These are phyloP conservation scores for Saturnispora hagleri DNA, from an alignment of 805 yeast genomes.

Conservation along the genomic window DNA sequence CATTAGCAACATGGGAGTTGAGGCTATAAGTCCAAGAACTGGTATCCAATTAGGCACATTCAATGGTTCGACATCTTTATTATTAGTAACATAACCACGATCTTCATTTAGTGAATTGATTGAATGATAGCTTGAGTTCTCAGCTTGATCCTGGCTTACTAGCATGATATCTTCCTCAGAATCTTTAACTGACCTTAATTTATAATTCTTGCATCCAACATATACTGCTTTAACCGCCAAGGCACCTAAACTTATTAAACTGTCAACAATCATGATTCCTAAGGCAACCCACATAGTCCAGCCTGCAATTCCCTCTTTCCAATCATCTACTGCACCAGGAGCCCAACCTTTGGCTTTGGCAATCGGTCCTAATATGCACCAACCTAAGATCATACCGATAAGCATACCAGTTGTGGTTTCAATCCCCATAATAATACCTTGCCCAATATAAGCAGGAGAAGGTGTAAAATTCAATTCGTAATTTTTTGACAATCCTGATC, in stretches of 20 bases:
- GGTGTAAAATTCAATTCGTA: constrained; percentile 89
- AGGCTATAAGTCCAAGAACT: constrained; percentile 47
- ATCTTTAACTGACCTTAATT: neutral
- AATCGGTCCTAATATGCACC: constrained; percentile 86
- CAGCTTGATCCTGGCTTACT: neutral
- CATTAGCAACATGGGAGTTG: constrained; percentile 59
- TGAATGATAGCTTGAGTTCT: neutral
- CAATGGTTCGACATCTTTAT: neutral
- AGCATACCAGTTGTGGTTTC: constrained; percentile 88
- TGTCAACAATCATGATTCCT: constrained; percentile 90
- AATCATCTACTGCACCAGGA: constrained; percentile 79
- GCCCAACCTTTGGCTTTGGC: constrained; percentile 75
- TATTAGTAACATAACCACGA: constrained; percentile 23
- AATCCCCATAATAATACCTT: constrained; percentile 95
- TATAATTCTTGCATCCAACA: neutral
- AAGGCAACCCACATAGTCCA: constrained; percentile 95
- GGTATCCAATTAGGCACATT: constrained; percentile 7
- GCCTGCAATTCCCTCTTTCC: constrained; percentile 92
- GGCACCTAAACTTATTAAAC: constrained; percentile 58
- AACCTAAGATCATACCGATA: constrained; percentile 80
- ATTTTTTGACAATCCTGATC: constrained; percentile 44
- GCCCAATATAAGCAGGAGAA: constrained; percentile 95
- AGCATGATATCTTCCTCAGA: neutral
- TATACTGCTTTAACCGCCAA: neutral
- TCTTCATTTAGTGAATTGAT: constrained; percentile 9